Evolutionary conservation across 2,329 filamentous ascomycete genomes (phyloP).

Genomic region (Leptographium lundbergii): DNA sequence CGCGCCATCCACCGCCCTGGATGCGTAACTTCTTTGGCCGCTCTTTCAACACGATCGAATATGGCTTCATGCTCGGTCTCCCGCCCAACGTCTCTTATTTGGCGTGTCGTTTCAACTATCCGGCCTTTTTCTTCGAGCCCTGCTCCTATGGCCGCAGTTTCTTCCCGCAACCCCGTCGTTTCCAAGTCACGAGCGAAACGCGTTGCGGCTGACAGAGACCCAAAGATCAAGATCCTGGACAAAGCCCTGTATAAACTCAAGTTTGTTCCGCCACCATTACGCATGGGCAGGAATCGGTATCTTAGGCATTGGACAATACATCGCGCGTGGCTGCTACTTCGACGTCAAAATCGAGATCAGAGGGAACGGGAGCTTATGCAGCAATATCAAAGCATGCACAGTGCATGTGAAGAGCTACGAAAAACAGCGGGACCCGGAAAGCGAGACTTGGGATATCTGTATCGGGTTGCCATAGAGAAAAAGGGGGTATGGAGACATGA

Average conservation of each 20-base stretch:
- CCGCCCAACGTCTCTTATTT: neutral
- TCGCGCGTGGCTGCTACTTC: slow-evolving; percentile 80
- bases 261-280: slow-evolving; percentile 50
- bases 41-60: neutral
- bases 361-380: slow-evolving; percentile 62
- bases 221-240: slow-evolving; percentile 21
- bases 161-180: neutral
- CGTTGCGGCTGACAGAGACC: slow-evolving; percentile 14
- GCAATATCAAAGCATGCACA: slow-evolving; percentile 69
- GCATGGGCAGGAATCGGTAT: slow-evolving; percentile 75
- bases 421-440: slow-evolving; percentile 42
- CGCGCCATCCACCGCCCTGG: neutral
- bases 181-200: neutral
- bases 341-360: slow-evolving; percentile 51
- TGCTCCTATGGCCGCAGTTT: neutral
- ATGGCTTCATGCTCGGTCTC: neutral
- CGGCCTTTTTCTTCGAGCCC: neutral
- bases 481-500: slow-evolving; percentile 62
- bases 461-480: slow-evolving; percentile 83
- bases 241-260: slow-evolving; percentile 19
- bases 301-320: slow-evolving; percentile 99
- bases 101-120: neutral
- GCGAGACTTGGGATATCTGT: slow-evolving; percentile 58
- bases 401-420: slow-evolving; percentile 75
- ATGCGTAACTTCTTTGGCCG: neutral